phyloP scores from a whole-genome alignment of 1,284 basidiomycete genomes.

The Leccinum solheimii region DNA sequence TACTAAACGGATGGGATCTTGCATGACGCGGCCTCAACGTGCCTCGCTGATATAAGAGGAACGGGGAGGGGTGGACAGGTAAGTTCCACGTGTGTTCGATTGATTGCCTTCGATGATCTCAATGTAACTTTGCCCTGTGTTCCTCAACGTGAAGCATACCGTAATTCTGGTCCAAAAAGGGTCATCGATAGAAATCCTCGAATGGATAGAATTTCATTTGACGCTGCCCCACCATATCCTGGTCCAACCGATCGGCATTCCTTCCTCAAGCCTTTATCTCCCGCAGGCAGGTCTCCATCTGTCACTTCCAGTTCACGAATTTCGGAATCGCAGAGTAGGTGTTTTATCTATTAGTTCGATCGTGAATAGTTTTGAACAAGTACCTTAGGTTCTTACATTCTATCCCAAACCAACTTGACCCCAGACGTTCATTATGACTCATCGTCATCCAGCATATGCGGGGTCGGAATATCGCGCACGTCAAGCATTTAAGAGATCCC shows the following conservation, averaged over 20 bases:
- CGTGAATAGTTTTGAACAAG: neutral
- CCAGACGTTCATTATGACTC: slow-evolving; percentile 11
- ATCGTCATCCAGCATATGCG: slow-evolving; percentile 23
- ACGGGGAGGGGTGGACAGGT: slow-evolving; percentile 30
- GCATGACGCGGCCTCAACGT: slow-evolving; percentile 69
- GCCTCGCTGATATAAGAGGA: slow-evolving; percentile 57
- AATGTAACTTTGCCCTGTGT: no score
- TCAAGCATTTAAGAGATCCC: slow-evolving; percentile 41
- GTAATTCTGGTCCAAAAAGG: neutral
- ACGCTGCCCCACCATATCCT: slow-evolving; percentile 23
- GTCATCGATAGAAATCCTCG: neutral
- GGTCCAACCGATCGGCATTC: neutral
- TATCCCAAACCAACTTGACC: neutral
- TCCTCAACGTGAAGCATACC: no score
- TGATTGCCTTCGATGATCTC: no score
- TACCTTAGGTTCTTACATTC: slow-evolving; percentile 14
- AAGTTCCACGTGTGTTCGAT: no score
- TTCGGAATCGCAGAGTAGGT: slow-evolving; percentile 16
- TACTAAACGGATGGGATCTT: slow-evolving; percentile 43
- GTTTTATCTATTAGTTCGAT: neutral
- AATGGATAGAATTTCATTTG: neutral
- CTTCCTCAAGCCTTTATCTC: neutral
- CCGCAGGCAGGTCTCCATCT: slow-evolving; percentile 11
- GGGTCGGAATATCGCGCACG: slow-evolving; percentile 22
- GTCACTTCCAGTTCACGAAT: slow-evolving; percentile 13